Base-by-base conservation (phyloP, 2,329 filamentous ascomycete species). In the Chrysoporthe puriensis region DNA sequence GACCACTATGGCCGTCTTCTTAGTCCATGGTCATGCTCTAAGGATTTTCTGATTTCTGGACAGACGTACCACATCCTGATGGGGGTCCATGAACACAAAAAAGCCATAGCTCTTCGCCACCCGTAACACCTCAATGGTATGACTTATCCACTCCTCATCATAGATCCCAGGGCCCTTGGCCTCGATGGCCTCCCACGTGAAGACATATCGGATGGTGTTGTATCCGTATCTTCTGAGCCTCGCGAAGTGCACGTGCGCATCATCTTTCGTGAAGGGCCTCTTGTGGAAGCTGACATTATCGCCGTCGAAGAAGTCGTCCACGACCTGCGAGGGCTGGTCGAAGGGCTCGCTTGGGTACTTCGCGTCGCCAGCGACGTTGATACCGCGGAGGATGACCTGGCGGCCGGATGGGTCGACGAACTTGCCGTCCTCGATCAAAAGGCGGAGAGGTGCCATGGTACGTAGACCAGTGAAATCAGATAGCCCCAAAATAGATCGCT, bases 141-240 rank as follows among this genome's bases (percentile, higher is more conserved):
- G 93, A 72, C 92, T 85, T 72, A 98, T 94, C 86, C 92, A 99
- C 70, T 92, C 90, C 76, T 99, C 93, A 74, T 99, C 96, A 77
- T 98, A 99, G 75, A 88, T 90, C 1, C 94, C 93, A 0, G 96
- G 96, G 0, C 95, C 95, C 1, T 89, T 90, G 68, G 96, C 91
- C 80, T 99, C 96, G 77, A 99, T 91, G n/a, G 96, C 95, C 79
- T 99, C 96, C 96, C 96, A 99, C 0, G 96, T 98, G 77, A 98
- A 99, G 73, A 99, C 84, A 79, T 99, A 99, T 76, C 96, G 88
- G 72, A 99, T 94, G 0, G 93, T 94, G 79, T 98, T 99, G 84
- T 97, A 99, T 16, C 96, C 96, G 84, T 91, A 97, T 74, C 91
- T 90, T 74, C 91, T 92, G 71, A 99, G 80, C 56, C 94, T 87